Percentiles rank a stretch among this genome's conserved stretches.
phyloP scores from a whole-genome alignment of 2,329 filamentous ascomycete genomes.

The Cladorrhinum sp. region DNA sequence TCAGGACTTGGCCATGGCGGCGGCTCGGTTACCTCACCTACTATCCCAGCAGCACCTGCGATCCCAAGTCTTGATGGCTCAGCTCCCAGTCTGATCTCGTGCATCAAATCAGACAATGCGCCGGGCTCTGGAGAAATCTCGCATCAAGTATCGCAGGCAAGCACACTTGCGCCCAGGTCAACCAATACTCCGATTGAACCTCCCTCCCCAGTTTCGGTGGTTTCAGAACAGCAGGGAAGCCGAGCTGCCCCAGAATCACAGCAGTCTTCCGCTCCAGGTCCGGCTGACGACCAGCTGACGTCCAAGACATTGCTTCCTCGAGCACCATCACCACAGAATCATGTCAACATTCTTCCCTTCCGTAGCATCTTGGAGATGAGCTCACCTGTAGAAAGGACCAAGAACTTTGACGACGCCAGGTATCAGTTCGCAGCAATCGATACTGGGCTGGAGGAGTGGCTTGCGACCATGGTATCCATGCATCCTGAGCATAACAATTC shows the following conservation, averaged over 20 bases:
- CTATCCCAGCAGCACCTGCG: not conserved
- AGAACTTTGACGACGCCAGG: conserved; percentile 69
- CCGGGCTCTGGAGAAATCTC: conserved; percentile 24
- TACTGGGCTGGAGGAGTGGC: conserved; percentile 66
- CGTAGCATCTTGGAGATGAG: conserved; percentile 73
- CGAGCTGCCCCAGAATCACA: too few species aligned
- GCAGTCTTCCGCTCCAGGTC: conserved; percentile 37
- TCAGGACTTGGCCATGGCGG: not conserved
- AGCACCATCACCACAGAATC: conserved; percentile 11
- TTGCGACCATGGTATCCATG: conserved; percentile 43
- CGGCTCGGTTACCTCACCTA: not conserved
- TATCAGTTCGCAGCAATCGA: conserved; percentile 68
- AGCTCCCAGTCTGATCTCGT: not conserved
- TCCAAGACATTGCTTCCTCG: conserved; percentile 1
- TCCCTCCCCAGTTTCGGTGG: conserved; percentile 43
- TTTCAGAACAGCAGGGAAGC: conserved; percentile 33
- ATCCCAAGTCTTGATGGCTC: not conserved
- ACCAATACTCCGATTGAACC: conserved; percentile 34
- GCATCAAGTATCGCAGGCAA: conserved; percentile 38
- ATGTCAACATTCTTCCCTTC: conserved; percentile 55
- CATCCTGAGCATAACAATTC: conserved; percentile 46
- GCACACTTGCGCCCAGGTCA: conserved; percentile 31
- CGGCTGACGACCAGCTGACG: conserved; percentile 2
- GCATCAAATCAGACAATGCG: conserved; percentile 2
- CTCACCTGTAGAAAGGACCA: conserved; percentile 64